Conservation (phyloP, 2,329 filamentous ascomycete species). For the Penicillium aurantiogriseum region DNA sequence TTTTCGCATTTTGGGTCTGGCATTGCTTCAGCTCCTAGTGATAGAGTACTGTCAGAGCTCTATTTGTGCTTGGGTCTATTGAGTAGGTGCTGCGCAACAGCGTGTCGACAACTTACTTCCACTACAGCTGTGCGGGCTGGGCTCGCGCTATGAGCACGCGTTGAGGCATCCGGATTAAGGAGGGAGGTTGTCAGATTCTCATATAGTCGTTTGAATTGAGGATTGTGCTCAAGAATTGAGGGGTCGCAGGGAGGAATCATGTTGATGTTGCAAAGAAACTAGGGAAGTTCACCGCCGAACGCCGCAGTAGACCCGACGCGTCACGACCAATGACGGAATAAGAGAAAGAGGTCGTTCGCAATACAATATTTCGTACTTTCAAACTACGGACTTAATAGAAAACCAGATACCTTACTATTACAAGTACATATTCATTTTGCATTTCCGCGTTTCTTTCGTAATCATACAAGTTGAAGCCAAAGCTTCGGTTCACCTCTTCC, state of each 20-base stretch:
- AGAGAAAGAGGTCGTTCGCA: background rate
- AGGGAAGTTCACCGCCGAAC: conserved; percentile 22
- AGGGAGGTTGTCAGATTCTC: conserved; percentile 39
- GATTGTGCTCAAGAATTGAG: conserved; percentile 40
- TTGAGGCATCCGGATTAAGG: conserved; percentile 44
- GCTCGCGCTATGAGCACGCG: conserved; percentile 31
- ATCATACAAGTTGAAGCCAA: conserved; percentile 36
- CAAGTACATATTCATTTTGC: conserved; percentile 28
- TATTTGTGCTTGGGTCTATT: background rate
- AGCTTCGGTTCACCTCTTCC: conserved; percentile 18
- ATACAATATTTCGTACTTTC: background rate
- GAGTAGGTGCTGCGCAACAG: background rate
- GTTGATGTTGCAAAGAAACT: conserved; percentile 14
- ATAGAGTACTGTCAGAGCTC: background rate
- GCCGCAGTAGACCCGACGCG: conserved; percentile 8
- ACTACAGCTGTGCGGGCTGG: conserved; percentile 30
- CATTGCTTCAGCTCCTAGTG: conserved; percentile 37
- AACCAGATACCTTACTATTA: conserved; percentile 7
- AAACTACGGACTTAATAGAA: background rate
- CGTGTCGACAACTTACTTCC: conserved; percentile 31
- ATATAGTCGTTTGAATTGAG: conserved; percentile 44
- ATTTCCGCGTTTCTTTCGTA: conserved; percentile 41
- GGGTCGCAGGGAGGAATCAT: conserved; percentile 47
- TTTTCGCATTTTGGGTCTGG: conserved; percentile 34
- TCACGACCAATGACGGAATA: background rate